These are phyloP conservation scores for Anaeromyces robustus DNA, from an alignment of 192 early-diverging fungal genomes.

Conservation along the genomic window DNA sequence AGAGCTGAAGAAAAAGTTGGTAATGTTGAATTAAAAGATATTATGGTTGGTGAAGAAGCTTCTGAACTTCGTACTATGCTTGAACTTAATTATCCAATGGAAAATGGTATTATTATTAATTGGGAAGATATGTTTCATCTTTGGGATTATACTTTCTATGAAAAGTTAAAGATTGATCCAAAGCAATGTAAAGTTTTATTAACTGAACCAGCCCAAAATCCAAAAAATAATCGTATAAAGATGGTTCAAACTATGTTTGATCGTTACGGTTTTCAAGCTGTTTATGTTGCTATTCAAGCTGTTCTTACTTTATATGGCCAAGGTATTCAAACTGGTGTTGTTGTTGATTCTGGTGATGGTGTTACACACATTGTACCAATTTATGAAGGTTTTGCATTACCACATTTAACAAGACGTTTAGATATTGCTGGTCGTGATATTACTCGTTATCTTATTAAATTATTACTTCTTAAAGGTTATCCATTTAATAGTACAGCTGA, in stretches of 20 bases:
- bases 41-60: slow-evolving; percentile 97
- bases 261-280: slow-evolving; percentile 81
- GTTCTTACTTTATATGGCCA: slow-evolving; percentile 96
- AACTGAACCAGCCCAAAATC: slow-evolving; percentile 95
- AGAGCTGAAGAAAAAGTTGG: slow-evolving; percentile 81
- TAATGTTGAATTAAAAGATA: slow-evolving; percentile 72
- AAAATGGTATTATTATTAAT: slow-evolving; percentile 93
- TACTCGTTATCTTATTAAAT: slow-evolving; percentile 90
- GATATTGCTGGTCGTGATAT: slow-evolving; percentile 95
- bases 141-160: slow-evolving; percentile 95
- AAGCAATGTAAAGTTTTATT: slow-evolving; percentile 81
- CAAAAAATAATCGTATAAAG: slow-evolving; percentile 72
- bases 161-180: slow-evolving; percentile 80
- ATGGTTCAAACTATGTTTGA: slow-evolving; percentile 97
- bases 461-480: slow-evolving; percentile 83
- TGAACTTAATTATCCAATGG: slow-evolving; percentile 96
- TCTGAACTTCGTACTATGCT: slow-evolving; percentile 69
- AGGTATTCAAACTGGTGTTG: slow-evolving; percentile 91
- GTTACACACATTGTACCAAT: slow-evolving; percentile 99
- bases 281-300: slow-evolving; percentile 92
- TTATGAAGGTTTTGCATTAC: slow-evolving; percentile 86
- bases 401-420: slow-evolving; percentile 73
- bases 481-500: slow-evolving; percentile 96
- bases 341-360: slow-evolving; percentile 97
- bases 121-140: slow-evolving; percentile 96